Base-by-base conservation (phyloP, 345 rosid genomes). In the Trapa incisa region DNA sequence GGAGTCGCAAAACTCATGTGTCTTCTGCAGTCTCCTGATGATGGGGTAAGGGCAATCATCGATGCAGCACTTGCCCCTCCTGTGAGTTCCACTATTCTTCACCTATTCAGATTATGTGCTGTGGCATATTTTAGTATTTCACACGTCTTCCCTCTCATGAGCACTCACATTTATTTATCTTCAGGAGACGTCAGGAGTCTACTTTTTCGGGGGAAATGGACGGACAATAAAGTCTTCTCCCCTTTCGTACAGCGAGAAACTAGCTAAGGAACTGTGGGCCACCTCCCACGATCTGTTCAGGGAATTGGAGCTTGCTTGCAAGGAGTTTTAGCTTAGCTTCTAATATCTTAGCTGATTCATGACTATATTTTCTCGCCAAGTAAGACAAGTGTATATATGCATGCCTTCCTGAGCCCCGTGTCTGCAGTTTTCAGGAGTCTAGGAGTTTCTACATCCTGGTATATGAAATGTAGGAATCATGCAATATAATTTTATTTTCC, bases 21-120 rank as follows among this genome's bases (percentile, higher is more conserved):
- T 61, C 83, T 89, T 65, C 66, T 87, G 82, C 85, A 85, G 69
- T 80, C 83, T 58, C 79, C 97, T 16, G 82, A 82, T 67, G 50
- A 78, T 39, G 95, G 89, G 33, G 83, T 83, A 65, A 76, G 74
- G 76, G 77, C 90, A 54, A 71, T 94, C 76, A 77, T 91, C 54
- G 93, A 87, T 80, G 95, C 96, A 37, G 87, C 91, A 62, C 88
- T 94, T 73, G 83, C 95, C 61, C 89, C 97, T 68, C 79, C 91
- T 12, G 97, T 94, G 75, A 85, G 88, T 74, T 67, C 65, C 63
- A 56, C 65, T 39, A n/a, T 50, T 39, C 4, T 29, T 22, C 37
- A 38, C 53, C 47, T 70, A 3, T 6, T 48, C 13, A 33, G 29
- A 38, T 36, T 43, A 38, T 22, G 17, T 35, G 41, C 32, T 37